Base-by-base conservation (phyloP, 108 stramenopile genomes). In the Phaeodactylum tricornutum region DNA sequence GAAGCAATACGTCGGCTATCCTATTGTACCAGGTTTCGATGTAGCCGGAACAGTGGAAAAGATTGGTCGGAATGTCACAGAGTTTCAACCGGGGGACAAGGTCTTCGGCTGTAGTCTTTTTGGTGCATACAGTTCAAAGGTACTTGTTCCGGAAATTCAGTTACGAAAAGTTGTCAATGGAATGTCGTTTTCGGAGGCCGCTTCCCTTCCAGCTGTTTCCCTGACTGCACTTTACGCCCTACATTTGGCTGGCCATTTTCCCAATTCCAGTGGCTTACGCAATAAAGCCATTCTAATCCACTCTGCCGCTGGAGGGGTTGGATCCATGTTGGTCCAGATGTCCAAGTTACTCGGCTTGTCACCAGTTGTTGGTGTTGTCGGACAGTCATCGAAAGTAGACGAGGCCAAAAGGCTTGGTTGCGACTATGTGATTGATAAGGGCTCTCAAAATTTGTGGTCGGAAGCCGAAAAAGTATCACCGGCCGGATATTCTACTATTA, bases 21-120 rank as follows among this genome's bases (percentile, higher is more conserved):
- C 91, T n/a, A 92, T 92, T 51, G 78, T 82, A 29, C 91, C 91
- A 20, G 91, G 91, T 2, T 92, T 92, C 66, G 86, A 93, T 49
- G 63, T 93, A 30, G 75, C 91, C 12, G 86, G 86, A 2, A 53
- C 57, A 1, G 61, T 93, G 0, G 79, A 84, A 52, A 16, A 39
- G 14, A 63, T 79, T 24, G 48, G 66, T 28, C 28, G 15, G 29
- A 11, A 12, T 22, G 45, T 16, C 25, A 27, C 19, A 2, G 22
- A 5, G 3, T 77, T 79, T 12, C 40, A 57, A 35, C 69, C 74
- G 2, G 86, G 86, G 8, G 84, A 93, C 38, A 46, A 54, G 38
- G 91, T 93, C 4, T 88, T 76, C 57, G 91, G 91, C 6, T 81
- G 77, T 21, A 85, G 78, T 4, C 60, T 93, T 4, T 93, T 93